Conservation (phyloP, 176 grass and related monocot species). For the Pontederia crassipes region DNA sequence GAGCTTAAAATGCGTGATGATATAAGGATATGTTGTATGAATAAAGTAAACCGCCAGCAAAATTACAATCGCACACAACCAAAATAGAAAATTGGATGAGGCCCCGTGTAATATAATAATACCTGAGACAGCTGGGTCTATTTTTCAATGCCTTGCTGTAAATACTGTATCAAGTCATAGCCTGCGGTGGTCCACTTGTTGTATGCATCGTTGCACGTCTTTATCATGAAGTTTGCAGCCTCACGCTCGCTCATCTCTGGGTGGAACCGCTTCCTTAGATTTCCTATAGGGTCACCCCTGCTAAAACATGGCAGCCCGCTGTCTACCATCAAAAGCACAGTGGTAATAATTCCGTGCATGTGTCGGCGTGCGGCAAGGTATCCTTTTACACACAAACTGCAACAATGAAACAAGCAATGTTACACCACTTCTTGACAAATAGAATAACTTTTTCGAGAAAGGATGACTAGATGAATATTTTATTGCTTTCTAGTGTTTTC, state of each 20-base stretch:
- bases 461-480: too few relatives aligned
- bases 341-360: conserved; percentile 89
- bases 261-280: conserved; percentile 88
- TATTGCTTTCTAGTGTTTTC: too few relatives aligned
- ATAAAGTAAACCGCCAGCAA: too few relatives aligned
- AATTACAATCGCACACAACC: too few relatives aligned
- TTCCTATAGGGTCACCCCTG: conserved; percentile 80
- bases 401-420: not conserved
- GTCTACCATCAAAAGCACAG: conserved; percentile 84
- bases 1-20: too few relatives aligned
- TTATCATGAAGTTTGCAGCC: conserved; percentile 94
- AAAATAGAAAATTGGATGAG: too few relatives aligned
- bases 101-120: not conserved
- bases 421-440: too few relatives aligned
- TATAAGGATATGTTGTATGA: too few relatives aligned
- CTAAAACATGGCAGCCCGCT: conserved; percentile 97
- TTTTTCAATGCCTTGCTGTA: conserved; percentile 98
- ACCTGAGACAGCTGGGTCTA: conserved; percentile 17
- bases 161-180: conserved; percentile 98
- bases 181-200: conserved; percentile 98
- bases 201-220: conserved; percentile 83
- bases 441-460: too few relatives aligned
- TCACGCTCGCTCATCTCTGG: conserved; percentile 96
- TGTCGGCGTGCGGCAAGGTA: conserved; percentile 86
- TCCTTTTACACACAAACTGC: conserved; percentile 95